These are phyloP conservation scores for Lasiosphaeria hispida DNA, from an alignment of 495 filamentous ascomycete genomes.

Conservation along the genomic window DNA sequence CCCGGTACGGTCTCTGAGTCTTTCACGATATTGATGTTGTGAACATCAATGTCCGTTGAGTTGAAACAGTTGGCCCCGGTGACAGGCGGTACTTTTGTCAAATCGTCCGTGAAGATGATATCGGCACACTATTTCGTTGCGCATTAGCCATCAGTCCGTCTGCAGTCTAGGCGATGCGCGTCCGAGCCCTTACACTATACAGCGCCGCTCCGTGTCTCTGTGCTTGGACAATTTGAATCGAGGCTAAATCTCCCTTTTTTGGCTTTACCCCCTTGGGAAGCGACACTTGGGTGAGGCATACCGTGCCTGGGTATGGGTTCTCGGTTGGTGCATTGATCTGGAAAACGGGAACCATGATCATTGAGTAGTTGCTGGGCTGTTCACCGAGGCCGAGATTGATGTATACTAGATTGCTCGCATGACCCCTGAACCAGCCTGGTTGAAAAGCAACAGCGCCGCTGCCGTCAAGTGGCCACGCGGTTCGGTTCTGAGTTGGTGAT, in stretches of 20 bases:
- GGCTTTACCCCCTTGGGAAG: constrained; percentile 68
- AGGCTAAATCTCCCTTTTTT: constrained; percentile 77
- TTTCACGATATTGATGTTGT: constrained; percentile 11
- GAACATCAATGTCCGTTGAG: constrained; percentile 36
- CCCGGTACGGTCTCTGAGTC: neutral
- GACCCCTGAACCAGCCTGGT: constrained; percentile 88
- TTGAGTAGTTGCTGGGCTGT: constrained; percentile 77
- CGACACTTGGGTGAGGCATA: constrained; percentile 84
- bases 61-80: constrained; percentile 77
- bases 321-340: constrained; percentile 71
- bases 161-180: neutral
- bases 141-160: constrained; percentile 13
- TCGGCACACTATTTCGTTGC: constrained; percentile 70
- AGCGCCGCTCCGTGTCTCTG: constrained; percentile 80
- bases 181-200: constrained; percentile 68
- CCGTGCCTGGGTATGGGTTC: constrained; percentile 73
- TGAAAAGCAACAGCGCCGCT: constrained; percentile 73
- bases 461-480: constrained; percentile 79
- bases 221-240: constrained; percentile 82
- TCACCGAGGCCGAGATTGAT: constrained; percentile 86
- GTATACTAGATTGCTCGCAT: constrained; percentile 76
- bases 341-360: constrained; percentile 67
- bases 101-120: constrained; percentile 65
- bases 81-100: constrained; percentile 58
- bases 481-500: constrained; percentile 71